Percentiles rank a stretch among this genome's conserved stretches.
These are phyloP conservation scores for Pythium monospermum DNA, from an alignment of 352 stramenopile genomes.

Conservation along the genomic window DNA sequence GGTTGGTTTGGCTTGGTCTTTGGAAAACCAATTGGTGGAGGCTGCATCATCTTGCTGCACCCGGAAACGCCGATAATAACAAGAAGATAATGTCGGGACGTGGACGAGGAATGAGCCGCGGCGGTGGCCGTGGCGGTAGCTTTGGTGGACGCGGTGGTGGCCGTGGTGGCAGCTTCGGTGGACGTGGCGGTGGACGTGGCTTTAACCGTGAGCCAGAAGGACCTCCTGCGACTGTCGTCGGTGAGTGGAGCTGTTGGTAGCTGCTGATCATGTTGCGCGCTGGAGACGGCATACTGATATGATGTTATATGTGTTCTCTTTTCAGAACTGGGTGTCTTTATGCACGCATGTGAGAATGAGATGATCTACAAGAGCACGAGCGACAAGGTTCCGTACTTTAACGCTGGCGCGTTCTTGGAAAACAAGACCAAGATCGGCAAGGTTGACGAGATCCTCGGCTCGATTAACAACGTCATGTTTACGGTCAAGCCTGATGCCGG, in stretches of 20 bases:
- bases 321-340: conserved; percentile 94
- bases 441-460: conserved; percentile 98
- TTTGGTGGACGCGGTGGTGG: conserved; percentile 37
- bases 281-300: no score
- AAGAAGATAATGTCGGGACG: conserved; percentile 40
- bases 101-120: conserved; percentile 18
- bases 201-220: conserved; percentile 58
- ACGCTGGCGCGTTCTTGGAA: conserved; percentile 96
- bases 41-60: conserved; percentile 5
- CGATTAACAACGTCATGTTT: conserved; percentile 96
- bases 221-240: conserved; percentile 64
- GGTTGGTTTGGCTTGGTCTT: conserved; percentile 9
- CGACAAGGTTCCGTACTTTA: conserved; percentile 98
- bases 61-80: conserved; percentile 1
- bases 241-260: conserved; percentile 25
- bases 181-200: conserved; percentile 31
- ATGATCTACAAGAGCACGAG: conserved; percentile 97
- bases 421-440: conserved; percentile 99
- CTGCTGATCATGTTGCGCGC: neutral
- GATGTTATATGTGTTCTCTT: no score
- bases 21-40: conserved; percentile 17
- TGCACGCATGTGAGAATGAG: conserved; percentile 97
- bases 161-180: conserved; percentile 32
- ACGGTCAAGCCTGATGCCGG: conserved; percentile 96
- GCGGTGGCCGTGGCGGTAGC: conserved; percentile 27